phyloP scores from a whole-genome alignment of 768 basidiomycete genomes.

The Mycena alexandri region DNA sequence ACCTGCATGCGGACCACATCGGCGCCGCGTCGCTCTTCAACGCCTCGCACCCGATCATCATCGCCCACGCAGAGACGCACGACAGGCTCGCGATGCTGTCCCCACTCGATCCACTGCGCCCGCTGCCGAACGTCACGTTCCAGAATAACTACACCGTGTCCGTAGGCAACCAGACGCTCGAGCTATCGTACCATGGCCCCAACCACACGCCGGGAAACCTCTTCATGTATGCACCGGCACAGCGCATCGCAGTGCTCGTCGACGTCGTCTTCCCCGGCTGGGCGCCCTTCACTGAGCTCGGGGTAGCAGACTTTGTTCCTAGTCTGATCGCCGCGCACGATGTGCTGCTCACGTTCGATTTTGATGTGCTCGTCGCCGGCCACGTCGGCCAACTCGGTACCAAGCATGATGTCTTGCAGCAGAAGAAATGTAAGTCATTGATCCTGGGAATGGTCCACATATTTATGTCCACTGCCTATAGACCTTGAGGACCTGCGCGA shows the following conservation, averaged over 20 bases:
- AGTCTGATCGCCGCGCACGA: constrained; percentile 7
- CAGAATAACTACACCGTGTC: too few relatives aligned
- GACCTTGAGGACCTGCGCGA: constrained; percentile 13
- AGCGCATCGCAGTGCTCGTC: constrained; percentile 14
- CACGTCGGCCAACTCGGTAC: constrained; percentile 15
- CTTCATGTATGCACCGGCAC: constrained; percentile 15
- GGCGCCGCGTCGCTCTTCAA: constrained; percentile 12
- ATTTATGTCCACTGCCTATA: constrained; percentile 7
- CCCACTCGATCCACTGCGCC: too few relatives aligned
- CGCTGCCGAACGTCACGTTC: too few relatives aligned
- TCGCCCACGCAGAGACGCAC: constrained; percentile 16
- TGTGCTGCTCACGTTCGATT: constrained; percentile 19
- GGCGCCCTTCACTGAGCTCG: background rate
- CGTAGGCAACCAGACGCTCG: too few relatives aligned
- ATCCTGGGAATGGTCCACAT: background rate
- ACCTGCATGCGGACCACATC: constrained; percentile 8
- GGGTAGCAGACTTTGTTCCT: constrained; percentile 2
- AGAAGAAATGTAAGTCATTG: constrained; percentile 19
- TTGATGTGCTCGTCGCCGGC: constrained; percentile 9
- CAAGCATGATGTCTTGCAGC: constrained; percentile 15
- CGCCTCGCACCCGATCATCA: constrained; percentile 24
- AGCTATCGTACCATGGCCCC: too few relatives aligned
- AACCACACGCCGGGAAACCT: constrained; percentile 12
- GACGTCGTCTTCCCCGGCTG: constrained; percentile 16
- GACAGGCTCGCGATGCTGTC: constrained; percentile 13